Evolutionary conservation across 208 protist genomes (phyloP).

Genomic region (Crithidia fasciculata): DNA sequence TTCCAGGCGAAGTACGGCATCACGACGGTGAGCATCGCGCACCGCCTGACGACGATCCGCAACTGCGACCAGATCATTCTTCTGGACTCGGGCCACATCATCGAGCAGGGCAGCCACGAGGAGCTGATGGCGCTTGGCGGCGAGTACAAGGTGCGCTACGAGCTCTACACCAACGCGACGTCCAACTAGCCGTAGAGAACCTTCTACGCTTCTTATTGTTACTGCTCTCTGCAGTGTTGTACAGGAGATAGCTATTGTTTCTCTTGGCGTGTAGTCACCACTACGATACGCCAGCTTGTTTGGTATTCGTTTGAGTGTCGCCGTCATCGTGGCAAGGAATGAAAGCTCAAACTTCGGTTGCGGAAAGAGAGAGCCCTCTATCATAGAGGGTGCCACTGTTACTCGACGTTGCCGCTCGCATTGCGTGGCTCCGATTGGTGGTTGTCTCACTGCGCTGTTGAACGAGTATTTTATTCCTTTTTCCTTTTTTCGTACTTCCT

Average conservation of each 20-base stretch:
- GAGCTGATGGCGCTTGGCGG: constrained; percentile 73
- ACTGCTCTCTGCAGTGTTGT: not conserved
- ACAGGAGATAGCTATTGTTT: too few species aligned
- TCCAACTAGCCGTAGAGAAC: not conserved
- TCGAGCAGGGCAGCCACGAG: constrained; percentile 79
- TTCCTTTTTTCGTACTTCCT: not conserved
- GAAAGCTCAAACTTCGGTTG: too few species aligned
- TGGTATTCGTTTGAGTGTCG: too few species aligned
- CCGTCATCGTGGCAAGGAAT: too few species aligned
- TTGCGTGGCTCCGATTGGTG: too few species aligned
- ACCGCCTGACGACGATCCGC: constrained; percentile 83
- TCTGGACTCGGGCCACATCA: constrained; percentile 69
- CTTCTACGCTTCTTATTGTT: constrained; percentile 2
- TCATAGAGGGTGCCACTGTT: too few species aligned
- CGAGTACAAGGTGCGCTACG: constrained; percentile 73
- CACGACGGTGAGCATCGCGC: constrained; percentile 81
- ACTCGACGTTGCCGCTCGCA: too few species aligned
- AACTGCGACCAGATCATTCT: constrained; percentile 75
- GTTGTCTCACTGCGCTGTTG: too few species aligned
- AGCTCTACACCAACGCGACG: constrained; percentile 52
- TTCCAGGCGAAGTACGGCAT: constrained; percentile 45
- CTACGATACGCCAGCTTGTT: too few species aligned
- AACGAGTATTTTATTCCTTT: not conserved
- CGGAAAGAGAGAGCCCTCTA: too few species aligned
- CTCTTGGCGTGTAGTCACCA: too few species aligned